A percentile compares a stretch with the other conserved stretches of the same genome.
Conservation (phyloP, 495 filamentous ascomycete genomes). For the Peziza echinospora region DNA sequence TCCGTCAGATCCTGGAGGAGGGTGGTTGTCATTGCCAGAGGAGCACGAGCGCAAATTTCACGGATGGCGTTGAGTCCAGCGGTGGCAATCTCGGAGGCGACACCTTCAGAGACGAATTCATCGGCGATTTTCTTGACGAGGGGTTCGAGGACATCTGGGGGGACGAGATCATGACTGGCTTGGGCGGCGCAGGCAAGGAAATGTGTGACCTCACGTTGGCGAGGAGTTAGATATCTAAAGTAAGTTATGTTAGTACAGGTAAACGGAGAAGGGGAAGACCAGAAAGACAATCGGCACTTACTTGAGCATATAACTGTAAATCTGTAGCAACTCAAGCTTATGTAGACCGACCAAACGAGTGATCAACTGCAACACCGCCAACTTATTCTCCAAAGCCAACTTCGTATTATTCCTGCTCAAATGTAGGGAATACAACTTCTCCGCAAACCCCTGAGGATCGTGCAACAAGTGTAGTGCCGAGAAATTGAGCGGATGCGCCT, state of each 20-base stretch:
- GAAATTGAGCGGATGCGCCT: constrained; percentile 79
- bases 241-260: no score
- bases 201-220: constrained; percentile 79
- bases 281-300: no score
- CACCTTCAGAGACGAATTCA: constrained; percentile 91
- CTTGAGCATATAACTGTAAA: constrained; percentile 79
- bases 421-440: constrained; percentile 75
- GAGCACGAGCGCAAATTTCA: constrained; percentile 80
- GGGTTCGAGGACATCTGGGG: constrained; percentile 81
- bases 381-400: constrained; percentile 74
- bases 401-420: constrained; percentile 68
- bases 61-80: constrained; percentile 88
- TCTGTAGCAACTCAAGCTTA: constrained; percentile 61
- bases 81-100: constrained; percentile 70
- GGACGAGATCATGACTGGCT: constrained; percentile 72
- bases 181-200: constrained; percentile 88
- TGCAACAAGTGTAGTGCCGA: constrained; percentile 91
- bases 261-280: no score
- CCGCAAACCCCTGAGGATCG: constrained; percentile 88
- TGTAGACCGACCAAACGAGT: constrained; percentile 82
- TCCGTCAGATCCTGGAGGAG: constrained; percentile 88
- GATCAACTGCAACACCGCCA: constrained; percentile 69
- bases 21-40: constrained; percentile 84
- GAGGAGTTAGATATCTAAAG: constrained; percentile 63
- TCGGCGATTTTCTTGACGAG: constrained; percentile 90